These are phyloP conservation scores for Cadophora sp. DNA, from an alignment of 2,329 filamentous ascomycete genomes.

Conservation along the genomic window DNA sequence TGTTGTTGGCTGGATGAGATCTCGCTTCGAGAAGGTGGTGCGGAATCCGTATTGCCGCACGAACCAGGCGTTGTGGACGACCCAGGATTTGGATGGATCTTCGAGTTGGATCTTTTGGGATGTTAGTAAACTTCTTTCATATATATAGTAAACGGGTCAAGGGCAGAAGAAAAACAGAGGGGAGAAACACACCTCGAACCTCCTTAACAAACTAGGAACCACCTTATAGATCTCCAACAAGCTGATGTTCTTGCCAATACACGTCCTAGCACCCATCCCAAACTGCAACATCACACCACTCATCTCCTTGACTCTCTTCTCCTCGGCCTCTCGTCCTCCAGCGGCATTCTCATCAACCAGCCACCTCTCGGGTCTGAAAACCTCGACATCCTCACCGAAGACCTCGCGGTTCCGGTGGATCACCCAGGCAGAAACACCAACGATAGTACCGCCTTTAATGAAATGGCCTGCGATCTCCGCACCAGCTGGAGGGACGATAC, in stretches of 20 bases:
- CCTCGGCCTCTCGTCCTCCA: conserved; percentile 48
- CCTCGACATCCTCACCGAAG: conserved; percentile 71
- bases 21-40: conserved; percentile 39
- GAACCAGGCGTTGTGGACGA: conserved; percentile 67
- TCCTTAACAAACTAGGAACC: conserved; percentile 64
- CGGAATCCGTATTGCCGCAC: conserved; percentile 65
- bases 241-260: conserved; percentile 72
- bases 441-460: conserved; percentile 73
- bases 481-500: conserved; percentile 71
- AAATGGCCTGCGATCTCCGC: conserved; percentile 66
- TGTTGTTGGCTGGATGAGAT: conserved; percentile 35
- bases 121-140: conserved; percentile 17
- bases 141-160: not conserved
- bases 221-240: conserved; percentile 69
- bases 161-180: not conserved
- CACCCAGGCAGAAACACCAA: conserved; percentile 79
- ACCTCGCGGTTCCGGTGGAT: conserved; percentile 71
- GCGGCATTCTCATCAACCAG: conserved; percentile 50
- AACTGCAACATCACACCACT: conserved; percentile 76
- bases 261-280: conserved; percentile 73
- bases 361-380: conserved; percentile 74
- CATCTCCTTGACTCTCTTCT: conserved; percentile 68
- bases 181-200: conserved; percentile 61
- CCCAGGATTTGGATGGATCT: conserved; percentile 62
- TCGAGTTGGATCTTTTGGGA: conserved; percentile 60